phyloP scores from a whole-genome alignment of 1,139 yeast species.

The Hemisphaericaspora xylanilytica region DNA sequence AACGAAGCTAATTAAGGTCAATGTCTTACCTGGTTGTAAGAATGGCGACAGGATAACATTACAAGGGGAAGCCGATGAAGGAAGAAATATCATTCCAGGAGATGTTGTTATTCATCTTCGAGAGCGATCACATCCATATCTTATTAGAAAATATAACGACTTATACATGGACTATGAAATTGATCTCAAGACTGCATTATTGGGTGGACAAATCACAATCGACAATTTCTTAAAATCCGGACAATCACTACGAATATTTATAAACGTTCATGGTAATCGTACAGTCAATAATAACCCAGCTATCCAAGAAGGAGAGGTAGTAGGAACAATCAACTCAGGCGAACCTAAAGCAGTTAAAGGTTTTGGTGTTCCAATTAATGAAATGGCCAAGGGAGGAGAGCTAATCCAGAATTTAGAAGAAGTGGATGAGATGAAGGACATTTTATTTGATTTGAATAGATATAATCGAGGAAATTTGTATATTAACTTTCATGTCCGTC shows the following conservation, averaged over 20 bases:
- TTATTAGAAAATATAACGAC: constrained; percentile 51
- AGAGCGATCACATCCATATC: constrained; percentile 34
- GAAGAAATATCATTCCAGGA: constrained; percentile 58
- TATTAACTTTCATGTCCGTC: constrained; percentile 38
- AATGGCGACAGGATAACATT: constrained; percentile 52
- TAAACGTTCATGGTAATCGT: constrained; percentile 39
- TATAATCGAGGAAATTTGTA: constrained; percentile 39
- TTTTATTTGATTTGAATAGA: constrained; percentile 19
- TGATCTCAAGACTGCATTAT: constrained; percentile 51
- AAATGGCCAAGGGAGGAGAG: constrained; percentile 30
- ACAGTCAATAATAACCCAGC: constrained; percentile 20
- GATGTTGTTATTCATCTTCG: constrained; percentile 54
- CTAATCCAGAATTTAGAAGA: constrained; percentile 20
- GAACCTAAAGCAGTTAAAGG: constrained; percentile 48
- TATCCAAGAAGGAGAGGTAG: constrained; percentile 45
- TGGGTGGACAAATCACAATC: constrained; percentile 52
- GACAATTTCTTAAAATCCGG: constrained; percentile 45
- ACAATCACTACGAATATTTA: constrained; percentile 35
- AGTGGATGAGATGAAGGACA: constrained; percentile 16
- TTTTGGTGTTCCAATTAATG: constrained; percentile 65
- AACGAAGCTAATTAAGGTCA: constrained; percentile 50
- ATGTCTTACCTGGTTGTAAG: constrained; percentile 51
- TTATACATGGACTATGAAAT: constrained; percentile 45
- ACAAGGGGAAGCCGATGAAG: constrained; percentile 64
- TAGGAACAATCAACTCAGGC: constrained; percentile 45